phyloP scores from a whole-genome alignment of 805 yeast species.

The Komagataella kurtzmanii region DNA sequence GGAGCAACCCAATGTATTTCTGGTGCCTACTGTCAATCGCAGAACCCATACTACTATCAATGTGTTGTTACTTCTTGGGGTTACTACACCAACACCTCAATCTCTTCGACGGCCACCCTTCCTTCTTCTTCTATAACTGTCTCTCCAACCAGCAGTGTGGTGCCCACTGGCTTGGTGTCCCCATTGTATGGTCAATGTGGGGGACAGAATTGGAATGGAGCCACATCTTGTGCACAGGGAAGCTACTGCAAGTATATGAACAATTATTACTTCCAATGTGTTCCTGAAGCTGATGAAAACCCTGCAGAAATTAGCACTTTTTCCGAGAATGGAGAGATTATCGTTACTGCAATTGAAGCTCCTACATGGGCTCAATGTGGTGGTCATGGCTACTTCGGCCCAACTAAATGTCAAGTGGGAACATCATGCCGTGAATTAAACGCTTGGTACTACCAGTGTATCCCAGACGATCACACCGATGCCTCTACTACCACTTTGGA shows the following conservation, averaged over 20 bases:
- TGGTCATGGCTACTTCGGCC: background rate
- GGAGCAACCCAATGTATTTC: slow-evolving; percentile 10
- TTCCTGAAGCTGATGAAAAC: background rate
- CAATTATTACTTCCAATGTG: background rate
- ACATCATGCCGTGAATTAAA: background rate
- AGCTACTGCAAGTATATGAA: background rate
- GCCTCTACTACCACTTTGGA: background rate
- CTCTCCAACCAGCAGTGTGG: background rate
- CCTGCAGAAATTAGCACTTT: background rate
- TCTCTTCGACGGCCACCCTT: background rate
- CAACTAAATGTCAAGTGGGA: background rate
- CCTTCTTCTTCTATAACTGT: background rate
- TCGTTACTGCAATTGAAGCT: background rate
- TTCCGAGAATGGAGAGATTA: background rate
- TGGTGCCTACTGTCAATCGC: slow-evolving; percentile 11
- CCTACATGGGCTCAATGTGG: background rate
- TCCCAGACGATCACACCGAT: background rate
- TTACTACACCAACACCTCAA: background rate
- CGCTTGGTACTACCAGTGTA: background rate
- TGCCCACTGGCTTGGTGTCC: background rate
- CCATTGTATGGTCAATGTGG: background rate
- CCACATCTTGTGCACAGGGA: background rate
- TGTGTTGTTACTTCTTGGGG: slow-evolving; percentile 7
- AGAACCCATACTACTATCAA: slow-evolving; percentile 13
- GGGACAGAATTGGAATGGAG: background rate